Evolutionary conservation across 2,329 filamentous ascomycete species (phyloP).

Genomic region (Claviceps sorghi): DNA sequence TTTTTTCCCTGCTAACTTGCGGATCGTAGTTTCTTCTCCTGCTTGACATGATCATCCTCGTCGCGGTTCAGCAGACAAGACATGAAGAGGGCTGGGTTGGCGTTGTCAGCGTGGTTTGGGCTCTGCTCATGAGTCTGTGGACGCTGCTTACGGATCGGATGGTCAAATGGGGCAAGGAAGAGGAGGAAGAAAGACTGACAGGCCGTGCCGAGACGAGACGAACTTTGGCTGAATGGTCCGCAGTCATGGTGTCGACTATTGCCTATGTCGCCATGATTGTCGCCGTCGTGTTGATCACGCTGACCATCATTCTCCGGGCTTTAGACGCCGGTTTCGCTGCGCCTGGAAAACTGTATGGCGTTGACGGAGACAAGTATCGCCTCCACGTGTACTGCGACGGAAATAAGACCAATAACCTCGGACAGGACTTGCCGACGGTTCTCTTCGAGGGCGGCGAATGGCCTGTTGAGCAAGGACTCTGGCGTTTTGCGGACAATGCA

Average conservation of each 20-base stretch:
- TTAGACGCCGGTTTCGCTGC: slow-evolving; percentile 61
- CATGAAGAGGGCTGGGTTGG: slow-evolving; percentile 85
- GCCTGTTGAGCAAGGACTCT: slow-evolving; percentile 64
- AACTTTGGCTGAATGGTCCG: slow-evolving; percentile 69
- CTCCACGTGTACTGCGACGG: slow-evolving; percentile 74
- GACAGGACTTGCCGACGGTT: slow-evolving; percentile 54
- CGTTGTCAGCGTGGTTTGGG: slow-evolving; percentile 71
- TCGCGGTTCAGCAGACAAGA: slow-evolving; percentile 59
- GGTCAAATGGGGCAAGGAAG: slow-evolving; percentile 80
- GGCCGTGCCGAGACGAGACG: slow-evolving; percentile 76
- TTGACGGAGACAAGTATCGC: slow-evolving; percentile 72
- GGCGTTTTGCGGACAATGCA: slow-evolving; percentile 63
- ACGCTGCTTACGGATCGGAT: slow-evolving; percentile 64
- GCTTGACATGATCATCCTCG: slow-evolving; percentile 63
- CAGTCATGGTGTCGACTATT: slow-evolving; percentile 61
- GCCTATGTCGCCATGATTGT: slow-evolving; percentile 54
- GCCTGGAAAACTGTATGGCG: slow-evolving; percentile 62
- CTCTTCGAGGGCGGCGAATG: slow-evolving; percentile 73
- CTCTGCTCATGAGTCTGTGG: slow-evolving; percentile 64
- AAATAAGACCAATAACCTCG: slow-evolving; percentile 44
- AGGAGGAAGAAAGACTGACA: slow-evolving; percentile 86
- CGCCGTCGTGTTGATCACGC: slow-evolving; percentile 60
- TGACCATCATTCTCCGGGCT: slow-evolving; percentile 64
- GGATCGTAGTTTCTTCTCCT: slow-evolving; percentile 17
- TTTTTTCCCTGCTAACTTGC: neutral